Evolutionary conservation across 2,329 filamentous ascomycete species (phyloP).

Genomic region (Cercospora sp.): DNA sequence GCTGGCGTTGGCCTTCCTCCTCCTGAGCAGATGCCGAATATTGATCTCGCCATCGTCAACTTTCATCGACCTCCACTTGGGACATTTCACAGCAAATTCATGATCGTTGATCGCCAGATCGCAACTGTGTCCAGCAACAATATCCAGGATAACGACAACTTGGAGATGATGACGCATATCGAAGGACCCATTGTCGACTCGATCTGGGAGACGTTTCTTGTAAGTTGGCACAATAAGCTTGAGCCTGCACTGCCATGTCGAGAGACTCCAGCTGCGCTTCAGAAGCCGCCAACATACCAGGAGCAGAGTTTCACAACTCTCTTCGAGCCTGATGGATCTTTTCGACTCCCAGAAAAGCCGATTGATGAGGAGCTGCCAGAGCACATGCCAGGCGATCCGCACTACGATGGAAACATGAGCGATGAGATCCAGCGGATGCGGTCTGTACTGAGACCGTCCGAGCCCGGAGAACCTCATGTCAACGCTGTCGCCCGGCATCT

Average conservation of each 20-base stretch:
- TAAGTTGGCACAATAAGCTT: constrained; percentile 68
- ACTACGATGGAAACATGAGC: constrained; percentile 64
- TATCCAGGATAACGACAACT: constrained; percentile 69
- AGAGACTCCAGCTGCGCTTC: constrained; percentile 50
- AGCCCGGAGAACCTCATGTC: constrained; percentile 53
- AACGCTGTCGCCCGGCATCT: constrained; percentile 65
- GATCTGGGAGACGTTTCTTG: constrained; percentile 70
- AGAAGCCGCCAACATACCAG: constrained; percentile 37
- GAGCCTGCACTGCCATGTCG: constrained; percentile 60
- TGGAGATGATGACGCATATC: constrained; percentile 74
- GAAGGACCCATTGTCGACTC: constrained; percentile 76
- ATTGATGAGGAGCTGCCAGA: constrained; percentile 47
- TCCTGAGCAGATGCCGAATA: constrained; percentile 65
- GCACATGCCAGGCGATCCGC: constrained; percentile 59
- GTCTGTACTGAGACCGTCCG: constrained; percentile 52
- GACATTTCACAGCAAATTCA: constrained; percentile 76
- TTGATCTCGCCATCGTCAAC: constrained; percentile 72
- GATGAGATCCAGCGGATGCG: constrained; percentile 65
- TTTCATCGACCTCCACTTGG: constrained; percentile 69
- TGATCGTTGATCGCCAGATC: constrained; percentile 71
- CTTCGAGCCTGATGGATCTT: constrained; percentile 35
- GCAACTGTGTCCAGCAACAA: constrained; percentile 76
- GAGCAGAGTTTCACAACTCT: constrained; percentile 36
- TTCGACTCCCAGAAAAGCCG: constrained; percentile 29
- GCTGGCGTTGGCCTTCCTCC: constrained; percentile 59